These are phyloP conservation scores for Penicillium rolfsii DNA, from an alignment of 2,329 filamentous ascomycete genomes.

Conservation along the genomic window DNA sequence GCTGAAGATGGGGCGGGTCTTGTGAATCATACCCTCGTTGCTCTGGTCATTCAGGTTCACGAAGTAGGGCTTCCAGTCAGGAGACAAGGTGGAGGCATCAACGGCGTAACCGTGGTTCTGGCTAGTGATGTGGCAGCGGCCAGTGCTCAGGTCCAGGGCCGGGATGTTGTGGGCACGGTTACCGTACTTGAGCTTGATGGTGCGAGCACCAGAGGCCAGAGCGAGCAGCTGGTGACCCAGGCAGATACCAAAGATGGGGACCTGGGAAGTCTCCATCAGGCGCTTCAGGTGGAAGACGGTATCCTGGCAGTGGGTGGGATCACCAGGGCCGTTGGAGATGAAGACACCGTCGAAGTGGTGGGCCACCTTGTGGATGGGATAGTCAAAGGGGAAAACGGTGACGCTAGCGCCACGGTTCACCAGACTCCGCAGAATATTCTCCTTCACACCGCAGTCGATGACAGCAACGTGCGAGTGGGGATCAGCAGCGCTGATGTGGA, in stretches of 20 bases:
- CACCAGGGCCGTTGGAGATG: slow-evolving; percentile 97
- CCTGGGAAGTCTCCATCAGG: slow-evolving; percentile 85
- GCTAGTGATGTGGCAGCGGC: slow-evolving; percentile 96
- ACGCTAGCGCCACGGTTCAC: slow-evolving; percentile 89
- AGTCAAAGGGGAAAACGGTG: slow-evolving; percentile 94
- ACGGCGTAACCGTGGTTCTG: slow-evolving; percentile 99
- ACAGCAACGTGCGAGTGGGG: slow-evolving; percentile 89
- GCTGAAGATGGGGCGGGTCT: slow-evolving; percentile 92
- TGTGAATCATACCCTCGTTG: slow-evolving; percentile 97
- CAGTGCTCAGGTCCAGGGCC: slow-evolving; percentile 88
- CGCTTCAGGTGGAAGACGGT: slow-evolving; percentile 91
- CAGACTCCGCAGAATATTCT: slow-evolving; percentile 96
- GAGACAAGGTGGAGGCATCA: slow-evolving; percentile 77
- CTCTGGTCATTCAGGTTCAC: slow-evolving; percentile 96
- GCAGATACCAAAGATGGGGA: slow-evolving; percentile 97
- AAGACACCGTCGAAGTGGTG: slow-evolving; percentile 98
- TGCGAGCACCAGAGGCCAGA: slow-evolving; percentile 82
- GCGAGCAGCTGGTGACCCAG: slow-evolving; percentile 95
- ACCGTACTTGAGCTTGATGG: slow-evolving; percentile 98
- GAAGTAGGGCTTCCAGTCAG: slow-evolving; percentile 96
- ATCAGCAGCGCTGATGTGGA: slow-evolving; percentile 83
- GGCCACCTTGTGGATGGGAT: slow-evolving; percentile 96
- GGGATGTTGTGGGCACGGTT: slow-evolving; percentile 99
- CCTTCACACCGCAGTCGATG: slow-evolving; percentile 98
- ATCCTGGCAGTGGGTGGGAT: slow-evolving; percentile 93